These are phyloP conservation scores for Pyrrhoderma lamaoense DNA, from an alignment of 1,284 basidiomycete genomes.

Conservation along the genomic window DNA sequence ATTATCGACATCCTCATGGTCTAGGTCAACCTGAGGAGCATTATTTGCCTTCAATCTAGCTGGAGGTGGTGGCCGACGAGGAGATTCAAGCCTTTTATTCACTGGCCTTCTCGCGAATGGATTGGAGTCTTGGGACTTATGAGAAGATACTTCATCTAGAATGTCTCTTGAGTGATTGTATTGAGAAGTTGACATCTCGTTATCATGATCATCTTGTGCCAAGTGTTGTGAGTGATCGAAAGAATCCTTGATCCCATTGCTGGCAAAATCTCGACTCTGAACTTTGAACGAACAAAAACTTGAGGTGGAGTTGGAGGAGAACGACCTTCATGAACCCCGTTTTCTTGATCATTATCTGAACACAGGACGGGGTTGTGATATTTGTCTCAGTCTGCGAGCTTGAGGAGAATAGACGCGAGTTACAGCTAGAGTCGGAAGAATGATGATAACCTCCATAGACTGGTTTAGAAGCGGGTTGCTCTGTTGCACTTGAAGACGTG, in stretches of 20 bases:
- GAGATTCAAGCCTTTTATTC: slow-evolving; percentile 47
- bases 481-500: not conserved
- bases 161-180: not conserved
- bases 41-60: slow-evolving; percentile 27
- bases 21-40: not conserved
- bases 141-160: not conserved
- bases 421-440: not conserved
- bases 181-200: not conserved
- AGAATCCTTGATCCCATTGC: not conserved
- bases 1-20: too few species aligned
- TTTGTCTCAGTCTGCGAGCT: too few species aligned
- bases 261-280: not conserved
- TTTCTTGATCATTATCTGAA: slow-evolving; percentile 42
- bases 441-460: too few species aligned
- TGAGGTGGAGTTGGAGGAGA: slow-evolving; percentile 18
- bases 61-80: slow-evolving; percentile 49
- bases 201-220: slow-evolving; percentile 2
- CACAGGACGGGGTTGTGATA: slow-evolving; percentile 57
- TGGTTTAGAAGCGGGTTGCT: not conserved
- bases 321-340: slow-evolving; percentile 17
- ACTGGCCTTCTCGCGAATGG: slow-evolving; percentile 53
- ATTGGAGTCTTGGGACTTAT: slow-evolving; percentile 21
- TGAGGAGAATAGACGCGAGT: not conserved
- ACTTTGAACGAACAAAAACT: not conserved
- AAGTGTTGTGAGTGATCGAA: not conserved